Evolutionary conservation across 352 stramenopile species (phyloP).

Genomic region (Aphanomyces cochlioides): DNA sequence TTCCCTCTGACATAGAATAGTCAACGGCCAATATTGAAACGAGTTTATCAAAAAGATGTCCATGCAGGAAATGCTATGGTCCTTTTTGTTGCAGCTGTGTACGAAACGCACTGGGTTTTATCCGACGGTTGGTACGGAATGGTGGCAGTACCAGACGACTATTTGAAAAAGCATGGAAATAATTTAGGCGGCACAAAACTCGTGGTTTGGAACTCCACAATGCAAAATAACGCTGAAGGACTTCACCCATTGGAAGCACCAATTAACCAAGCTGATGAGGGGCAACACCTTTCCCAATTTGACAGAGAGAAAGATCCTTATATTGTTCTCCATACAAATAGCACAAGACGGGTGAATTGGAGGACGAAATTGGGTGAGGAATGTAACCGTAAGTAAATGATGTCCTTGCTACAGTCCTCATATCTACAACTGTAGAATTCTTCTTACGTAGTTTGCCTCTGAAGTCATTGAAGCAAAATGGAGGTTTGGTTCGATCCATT

Average conservation of each 20-base stretch:
- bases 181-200: slow-evolving; percentile 59
- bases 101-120: slow-evolving; percentile 58
- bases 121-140: slow-evolving; percentile 74
- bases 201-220: slow-evolving; percentile 56
- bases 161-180: slow-evolving; percentile 39
- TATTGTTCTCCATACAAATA: slow-evolving; percentile 62
- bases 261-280: slow-evolving; percentile 45
- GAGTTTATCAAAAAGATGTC: slow-evolving; percentile 61
- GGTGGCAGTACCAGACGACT: slow-evolving; percentile 50
- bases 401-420: too few species aligned
- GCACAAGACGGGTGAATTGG: slow-evolving; percentile 50
- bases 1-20: slow-evolving; percentile 13
- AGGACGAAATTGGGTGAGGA: slow-evolving; percentile 49
- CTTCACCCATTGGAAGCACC: slow-evolving; percentile 64
- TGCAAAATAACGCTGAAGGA: slow-evolving; percentile 62
- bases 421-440: not conserved
- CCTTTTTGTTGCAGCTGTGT: slow-evolving; percentile 53
- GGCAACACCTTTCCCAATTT: slow-evolving; percentile 26
- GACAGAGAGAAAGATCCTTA: slow-evolving; percentile 58
- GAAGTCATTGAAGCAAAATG: slow-evolving; percentile 52
- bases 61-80: slow-evolving; percentile 63
- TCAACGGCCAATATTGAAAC: slow-evolving; percentile 59
- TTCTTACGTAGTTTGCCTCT: slow-evolving; percentile 66
- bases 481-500: slow-evolving; percentile 60
- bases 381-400: slow-evolving; percentile 31